Evolutionary conservation across 805 yeast species (phyloP).

Genomic region (Groenewaldozyma tartarivorans): DNA sequence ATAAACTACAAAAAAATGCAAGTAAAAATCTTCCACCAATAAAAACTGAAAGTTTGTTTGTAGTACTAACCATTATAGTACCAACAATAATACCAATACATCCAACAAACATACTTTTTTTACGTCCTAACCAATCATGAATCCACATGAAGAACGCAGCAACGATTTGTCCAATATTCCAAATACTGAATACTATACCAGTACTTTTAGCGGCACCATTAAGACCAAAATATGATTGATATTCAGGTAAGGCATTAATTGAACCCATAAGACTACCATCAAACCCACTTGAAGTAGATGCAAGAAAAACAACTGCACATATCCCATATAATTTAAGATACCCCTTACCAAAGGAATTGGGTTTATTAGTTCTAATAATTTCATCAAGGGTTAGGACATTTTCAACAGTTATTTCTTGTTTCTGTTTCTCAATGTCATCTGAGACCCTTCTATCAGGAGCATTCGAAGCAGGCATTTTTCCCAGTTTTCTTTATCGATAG

Average conservation of each 20-base stretch:
- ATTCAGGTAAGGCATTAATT: slow-evolving; percentile 13
- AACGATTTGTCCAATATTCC: slow-evolving; percentile 11
- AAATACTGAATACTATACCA: slow-evolving; percentile 14
- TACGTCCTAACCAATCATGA: slow-evolving; percentile 10
- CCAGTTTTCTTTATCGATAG: no score
- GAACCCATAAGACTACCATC: slow-evolving; percentile 15
- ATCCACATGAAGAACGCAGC: slow-evolving; percentile 12
- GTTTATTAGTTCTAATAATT: slow-evolving; percentile 6
- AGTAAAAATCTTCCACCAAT: slow-evolving; percentile 15
- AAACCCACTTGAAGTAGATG: slow-evolving; percentile 12
- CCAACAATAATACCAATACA: slow-evolving; percentile 12
- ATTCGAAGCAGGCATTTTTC: no score
- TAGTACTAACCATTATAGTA: slow-evolving; percentile 8
- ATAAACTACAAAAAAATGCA: slow-evolving; percentile 10
- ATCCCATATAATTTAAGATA: slow-evolving; percentile 7
- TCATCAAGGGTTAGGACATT: slow-evolving; percentile 10
- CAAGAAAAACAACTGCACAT: slow-evolving; percentile 9
- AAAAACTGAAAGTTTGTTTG: slow-evolving; percentile 7
- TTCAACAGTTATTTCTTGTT: no score
- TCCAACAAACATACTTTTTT: slow-evolving; percentile 10
- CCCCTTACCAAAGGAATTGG: slow-evolving; percentile 9
- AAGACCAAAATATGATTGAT: slow-evolving; percentile 9
- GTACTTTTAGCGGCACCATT: slow-evolving; percentile 11
- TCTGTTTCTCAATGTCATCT: no score
- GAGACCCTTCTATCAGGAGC: no score